A percentile compares a stretch with the other conserved stretches of the same genome.
Conservation (phyloP, 2,329 filamentous ascomycete genomes). For the Nigrospora sphaerica region DNA sequence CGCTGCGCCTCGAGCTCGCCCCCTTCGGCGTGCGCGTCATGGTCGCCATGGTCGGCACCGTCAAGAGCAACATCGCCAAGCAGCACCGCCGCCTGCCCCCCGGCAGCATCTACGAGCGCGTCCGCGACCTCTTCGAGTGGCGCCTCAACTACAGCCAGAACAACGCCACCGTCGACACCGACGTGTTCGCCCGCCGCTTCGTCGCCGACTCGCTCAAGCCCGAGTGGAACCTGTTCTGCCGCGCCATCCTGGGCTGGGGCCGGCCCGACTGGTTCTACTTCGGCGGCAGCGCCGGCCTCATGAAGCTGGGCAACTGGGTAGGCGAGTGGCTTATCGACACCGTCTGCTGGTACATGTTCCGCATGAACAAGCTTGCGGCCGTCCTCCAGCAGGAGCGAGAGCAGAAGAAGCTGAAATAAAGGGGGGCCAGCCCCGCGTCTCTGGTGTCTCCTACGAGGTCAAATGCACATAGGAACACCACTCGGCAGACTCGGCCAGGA, state of each 20-base stretch:
- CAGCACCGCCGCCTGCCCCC: slow-evolving; percentile 30
- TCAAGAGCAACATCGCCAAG: slow-evolving; percentile 36
- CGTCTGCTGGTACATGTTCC: slow-evolving; percentile 17
- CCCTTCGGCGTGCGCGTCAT: slow-evolving; percentile 46
- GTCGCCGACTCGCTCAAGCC: slow-evolving; percentile 28
- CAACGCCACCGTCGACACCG: slow-evolving; percentile 30
- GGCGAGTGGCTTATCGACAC: slow-evolving; percentile 25
- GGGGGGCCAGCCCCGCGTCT: too few species aligned
- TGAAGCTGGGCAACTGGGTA: slow-evolving; percentile 14
- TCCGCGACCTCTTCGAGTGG: slow-evolving; percentile 32
- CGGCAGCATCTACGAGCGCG: slow-evolving; percentile 35
- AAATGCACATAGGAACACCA: too few species aligned
- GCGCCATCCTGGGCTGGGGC: slow-evolving; percentile 18
- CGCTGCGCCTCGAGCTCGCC: slow-evolving; percentile 39
- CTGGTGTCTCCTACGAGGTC: too few species aligned
- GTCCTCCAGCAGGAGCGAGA: slow-evolving; percentile 9
- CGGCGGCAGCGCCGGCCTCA: slow-evolving; percentile 17
- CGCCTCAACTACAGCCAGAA: slow-evolving; percentile 37
- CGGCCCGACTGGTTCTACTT: slow-evolving; percentile 28
- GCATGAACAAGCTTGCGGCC: slow-evolving; percentile 14
- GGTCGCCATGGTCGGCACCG: slow-evolving; percentile 43
- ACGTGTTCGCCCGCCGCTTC: slow-evolving; percentile 30
- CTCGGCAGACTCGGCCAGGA: too few species aligned
- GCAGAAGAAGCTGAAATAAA: slow-evolving; percentile 3
- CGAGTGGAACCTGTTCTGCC: slow-evolving; percentile 18